Evolutionary conservation across 345 rosid species (phyloP), one percentile per base, ranked within the genome.

Genomic region (Arabis hirsuta): DNA sequence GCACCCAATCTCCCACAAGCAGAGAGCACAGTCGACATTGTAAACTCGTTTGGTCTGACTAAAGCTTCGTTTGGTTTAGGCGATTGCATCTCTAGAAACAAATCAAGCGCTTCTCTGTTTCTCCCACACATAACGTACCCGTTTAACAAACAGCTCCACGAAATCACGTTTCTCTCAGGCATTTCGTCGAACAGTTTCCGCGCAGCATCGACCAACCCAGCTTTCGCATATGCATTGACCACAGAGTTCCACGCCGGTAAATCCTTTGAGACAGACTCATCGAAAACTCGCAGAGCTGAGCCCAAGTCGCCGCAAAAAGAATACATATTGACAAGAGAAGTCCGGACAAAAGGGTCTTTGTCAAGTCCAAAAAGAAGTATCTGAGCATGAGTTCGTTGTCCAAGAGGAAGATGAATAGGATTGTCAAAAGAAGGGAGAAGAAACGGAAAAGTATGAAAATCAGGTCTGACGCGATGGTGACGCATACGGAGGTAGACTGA

Each of bases 191-290:
- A 85, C 82, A 81, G 56, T 34, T 68, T 20, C 73, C 82, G 81
- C 4, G 92, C 88, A 29, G 13, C 22, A 2, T 76, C 76, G 3
- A 78, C 10, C 31, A 65, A 61, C 14, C 90, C 85, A 16, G 71
- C 67, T 55, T 69, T 81, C 1, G 76, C 68, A 10, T 71, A 80
- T 0, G 63, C 82, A 12, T 81, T 66, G 0, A 81, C 44, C 67
- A 85, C 7, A 6, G 90, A 79, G 76, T 87, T 87, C 92, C 90
- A 87, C 45, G 88, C 81, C 6, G 86, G 81, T 39, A 82, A 72
- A 65, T 79, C 85, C 13, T 41, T 74, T 0, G 73, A 66, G 26
- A 11, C 16, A 0, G 80, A 71, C 12, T 84, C 85, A 38, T 81
- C 74, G 29, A 87, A 87, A 62, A 81, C 82, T 12, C 70, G 81